A percentile compares a stretch with the other conserved stretches of the same genome.
These are phyloP conservation scores for Sarocladium strictum DNA, from an alignment of 2,329 filamentous ascomycete genomes.

Conservation along the genomic window DNA sequence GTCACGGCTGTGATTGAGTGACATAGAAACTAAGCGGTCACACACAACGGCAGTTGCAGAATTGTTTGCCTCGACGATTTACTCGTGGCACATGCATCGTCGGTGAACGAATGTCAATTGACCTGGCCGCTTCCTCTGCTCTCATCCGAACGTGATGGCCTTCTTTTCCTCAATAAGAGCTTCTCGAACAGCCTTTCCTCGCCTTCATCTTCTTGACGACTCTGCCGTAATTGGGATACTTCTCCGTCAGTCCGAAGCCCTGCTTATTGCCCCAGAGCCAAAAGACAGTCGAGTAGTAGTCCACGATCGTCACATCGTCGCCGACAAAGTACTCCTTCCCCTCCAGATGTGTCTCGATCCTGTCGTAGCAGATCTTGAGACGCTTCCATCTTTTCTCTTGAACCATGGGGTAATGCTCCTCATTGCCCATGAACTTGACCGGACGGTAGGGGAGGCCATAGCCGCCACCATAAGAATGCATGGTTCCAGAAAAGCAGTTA, in stretches of 20 bases:
- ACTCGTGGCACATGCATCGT: too few relatives aligned
- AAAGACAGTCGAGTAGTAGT: constrained; percentile 6
- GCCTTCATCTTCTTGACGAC: neutral
- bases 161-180: neutral
- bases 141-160: neutral
- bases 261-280: constrained; percentile 7
- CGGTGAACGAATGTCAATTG: neutral
- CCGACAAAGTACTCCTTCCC: neutral
- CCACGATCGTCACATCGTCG: constrained; percentile 7
- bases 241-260: neutral
- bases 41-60: too few relatives aligned
- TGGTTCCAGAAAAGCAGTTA: constrained; percentile 23
- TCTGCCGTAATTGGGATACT: constrained; percentile 8
- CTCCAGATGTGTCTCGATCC: constrained; percentile 3
- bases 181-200: neutral
- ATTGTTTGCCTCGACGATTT: neutral
- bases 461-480: constrained; percentile 20
- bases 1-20: too few relatives aligned
- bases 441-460: constrained; percentile 21
- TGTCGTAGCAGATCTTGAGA: constrained; percentile 10
- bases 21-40: too few relatives aligned
- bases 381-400: constrained; percentile 12
- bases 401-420: constrained; percentile 12
- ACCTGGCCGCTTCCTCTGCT: neutral
- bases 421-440: constrained; percentile 19